Base-by-base conservation (phyloP, 208 protist genomes). In the Sergeia podlipaevii region DNA sequence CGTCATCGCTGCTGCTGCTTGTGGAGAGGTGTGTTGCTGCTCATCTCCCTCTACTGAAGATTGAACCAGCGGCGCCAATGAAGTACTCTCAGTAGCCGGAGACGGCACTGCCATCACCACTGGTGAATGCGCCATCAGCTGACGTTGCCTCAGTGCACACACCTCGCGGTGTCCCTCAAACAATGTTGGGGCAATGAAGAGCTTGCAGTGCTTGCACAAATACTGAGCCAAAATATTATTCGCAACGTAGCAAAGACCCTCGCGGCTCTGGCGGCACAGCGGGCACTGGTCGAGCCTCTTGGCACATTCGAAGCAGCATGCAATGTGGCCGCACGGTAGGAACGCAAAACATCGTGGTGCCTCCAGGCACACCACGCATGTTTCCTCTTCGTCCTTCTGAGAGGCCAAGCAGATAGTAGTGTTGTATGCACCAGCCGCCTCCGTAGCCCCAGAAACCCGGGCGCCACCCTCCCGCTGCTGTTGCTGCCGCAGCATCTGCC, bases 91-190 rank as follows among this genome's bases (percentile, higher is more conserved):
- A 0, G 24, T 50, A 1, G 8, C 5, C 6, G 3, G 4, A 4
- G 17, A 24, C 10, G 24, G 34, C 17, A 4, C 28, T 4, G 55
- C 54, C 0, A 20, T 28, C 0, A 48, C 46, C 1, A 47, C 23
- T 0, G 60, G 46, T 26, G 54, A 55, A 4, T 48, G 30, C 23
- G 26, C 53, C 34, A 46, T 55, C 8, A 42, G 48, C 32, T 79
- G 67, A 15, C 58, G 63, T 52, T 70, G 62, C 5, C 70, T 63
- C 34, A 93, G 33, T 3, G 62, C 72, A 41, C 89, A 96, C 21
- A 92, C 89, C 51, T 96, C 83, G 3, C 83, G 70, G 48, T 96
- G 89, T 18, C 85, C 83, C 27, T 93, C 85, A 42, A 76, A 89
- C 17, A 93, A 64, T 20, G 76, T 78, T 0, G 89, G 89, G 0